These are phyloP conservation scores for Scutellaria minor DNA, from an alignment of 257 asterid species.

Conservation along the genomic window DNA sequence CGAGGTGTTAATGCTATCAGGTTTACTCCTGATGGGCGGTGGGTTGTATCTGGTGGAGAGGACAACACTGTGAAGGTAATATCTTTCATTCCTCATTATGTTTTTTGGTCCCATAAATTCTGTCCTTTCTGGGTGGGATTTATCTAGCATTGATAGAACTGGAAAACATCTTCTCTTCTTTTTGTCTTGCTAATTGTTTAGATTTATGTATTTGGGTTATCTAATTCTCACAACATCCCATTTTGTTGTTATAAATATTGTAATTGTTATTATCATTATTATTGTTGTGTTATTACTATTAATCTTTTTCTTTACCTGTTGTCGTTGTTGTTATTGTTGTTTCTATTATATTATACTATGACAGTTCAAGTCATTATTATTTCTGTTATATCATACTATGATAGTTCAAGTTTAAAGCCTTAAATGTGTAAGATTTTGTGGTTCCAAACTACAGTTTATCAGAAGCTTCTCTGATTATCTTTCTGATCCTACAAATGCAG, in stretches of 20 bases:
- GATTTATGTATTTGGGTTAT: not conserved
- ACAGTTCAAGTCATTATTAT: not conserved
- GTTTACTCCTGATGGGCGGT: slow-evolving; percentile 98
- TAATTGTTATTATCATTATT: too few relatives aligned
- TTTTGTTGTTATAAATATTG: not conserved
- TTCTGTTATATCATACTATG: not conserved
- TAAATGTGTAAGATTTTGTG: slow-evolving; percentile 22
- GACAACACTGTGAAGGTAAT: slow-evolving; percentile 94
- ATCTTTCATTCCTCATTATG: slow-evolving; percentile 28
- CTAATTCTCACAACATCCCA: slow-evolving; percentile 5
- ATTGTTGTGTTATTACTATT: not conserved
- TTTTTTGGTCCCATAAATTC: slow-evolving; percentile 1
- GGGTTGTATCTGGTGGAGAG: slow-evolving; percentile 99
- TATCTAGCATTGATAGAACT: slow-evolving; percentile 32
- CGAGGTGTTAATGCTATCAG: slow-evolving; percentile 92
- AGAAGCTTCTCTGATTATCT: slow-evolving; percentile 26
- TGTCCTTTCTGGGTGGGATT: slow-evolving; percentile 27
- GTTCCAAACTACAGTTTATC: slow-evolving; percentile 3
- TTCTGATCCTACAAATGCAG: slow-evolving; percentile 56
- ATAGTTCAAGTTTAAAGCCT: slow-evolving; percentile 10
- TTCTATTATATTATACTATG: not conserved
- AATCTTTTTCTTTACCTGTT: not conserved
- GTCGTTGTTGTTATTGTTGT: not conserved
- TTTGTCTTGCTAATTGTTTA: slow-evolving; percentile 6
- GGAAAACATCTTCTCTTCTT: slow-evolving; percentile 26